phyloP scores from a whole-genome alignment of 345 rosid genomes.

The Eucalyptus curtisii region DNA sequence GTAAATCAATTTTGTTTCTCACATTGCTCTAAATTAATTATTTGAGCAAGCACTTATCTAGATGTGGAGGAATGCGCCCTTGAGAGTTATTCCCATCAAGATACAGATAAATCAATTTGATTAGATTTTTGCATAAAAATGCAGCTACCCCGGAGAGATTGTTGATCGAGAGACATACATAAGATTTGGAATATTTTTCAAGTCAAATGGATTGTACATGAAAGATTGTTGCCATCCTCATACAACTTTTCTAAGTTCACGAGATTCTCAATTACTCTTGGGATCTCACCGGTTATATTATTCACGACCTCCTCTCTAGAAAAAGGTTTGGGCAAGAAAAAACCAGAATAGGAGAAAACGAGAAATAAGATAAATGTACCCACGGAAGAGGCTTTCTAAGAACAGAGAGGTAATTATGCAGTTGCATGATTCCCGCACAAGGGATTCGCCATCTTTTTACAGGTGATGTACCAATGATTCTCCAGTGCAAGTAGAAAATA shows the following conservation, averaged over 20 bases:
- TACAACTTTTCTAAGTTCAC: not conserved
- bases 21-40: too few relatives aligned
- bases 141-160: conserved; percentile 1
- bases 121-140: conserved; percentile 1
- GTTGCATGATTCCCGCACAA: too few relatives aligned
- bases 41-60: not conserved
- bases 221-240: not conserved
- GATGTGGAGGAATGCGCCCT: not conserved
- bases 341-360: not conserved
- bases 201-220: not conserved
- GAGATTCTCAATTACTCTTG: not conserved
- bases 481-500: too few relatives aligned
- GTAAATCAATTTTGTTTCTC: too few relatives aligned
- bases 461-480: too few relatives aligned
- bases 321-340: too few relatives aligned
- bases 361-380: not conserved
- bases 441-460: too few relatives aligned
- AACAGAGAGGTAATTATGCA: too few relatives aligned
- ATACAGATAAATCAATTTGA: not conserved
- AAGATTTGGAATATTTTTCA: not conserved
- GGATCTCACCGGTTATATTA: not conserved
- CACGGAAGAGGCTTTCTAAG: not conserved
- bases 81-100: not conserved
- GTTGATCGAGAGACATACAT: not conserved
- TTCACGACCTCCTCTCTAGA: not conserved